Evolutionary conservation across 257 asterid species (phyloP).

Genomic region (Gardenia jasminoides): DNA sequence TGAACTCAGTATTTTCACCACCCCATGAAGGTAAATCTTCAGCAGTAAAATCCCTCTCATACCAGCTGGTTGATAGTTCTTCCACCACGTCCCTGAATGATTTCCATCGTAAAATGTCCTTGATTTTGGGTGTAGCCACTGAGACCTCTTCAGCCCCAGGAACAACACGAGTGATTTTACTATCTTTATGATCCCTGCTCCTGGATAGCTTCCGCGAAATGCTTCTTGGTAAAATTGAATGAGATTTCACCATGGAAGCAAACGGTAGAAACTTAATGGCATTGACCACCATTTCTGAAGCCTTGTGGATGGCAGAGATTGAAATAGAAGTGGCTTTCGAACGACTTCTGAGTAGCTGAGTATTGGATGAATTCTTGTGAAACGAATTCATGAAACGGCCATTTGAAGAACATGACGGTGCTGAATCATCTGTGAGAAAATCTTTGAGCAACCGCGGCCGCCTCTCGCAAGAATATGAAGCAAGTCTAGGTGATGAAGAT

Average conservation of each 20-base stretch:
- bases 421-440: slow-evolving; percentile 49
- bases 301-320: slow-evolving; percentile 53
- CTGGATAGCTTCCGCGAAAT: slow-evolving; percentile 36
- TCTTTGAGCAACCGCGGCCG: slow-evolving; percentile 75
- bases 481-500: slow-evolving; percentile 5
- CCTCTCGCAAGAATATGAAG: slow-evolving; percentile 21
- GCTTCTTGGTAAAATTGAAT: slow-evolving; percentile 34
- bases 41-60: slow-evolving; percentile 59
- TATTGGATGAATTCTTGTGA: slow-evolving; percentile 26
- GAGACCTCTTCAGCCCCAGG: background rate
- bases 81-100: slow-evolving; percentile 65
- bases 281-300: slow-evolving; percentile 32
- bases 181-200: slow-evolving; percentile 7
- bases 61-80: slow-evolving; percentile 55
- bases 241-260: slow-evolving; percentile 35
- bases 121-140: slow-evolving; percentile 46
- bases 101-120: slow-evolving; percentile 77
- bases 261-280: slow-evolving; percentile 54
- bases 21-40: slow-evolving; percentile 51
- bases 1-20: slow-evolving; percentile 31
- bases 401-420: slow-evolving; percentile 24
- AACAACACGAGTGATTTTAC: background rate
- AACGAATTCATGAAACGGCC: slow-evolving; percentile 20
- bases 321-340: slow-evolving; percentile 57
- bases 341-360: slow-evolving; percentile 42